phyloP scores from a whole-genome alignment of 2,329 filamentous ascomycete genomes.

The Fusarium mundagurra region DNA sequence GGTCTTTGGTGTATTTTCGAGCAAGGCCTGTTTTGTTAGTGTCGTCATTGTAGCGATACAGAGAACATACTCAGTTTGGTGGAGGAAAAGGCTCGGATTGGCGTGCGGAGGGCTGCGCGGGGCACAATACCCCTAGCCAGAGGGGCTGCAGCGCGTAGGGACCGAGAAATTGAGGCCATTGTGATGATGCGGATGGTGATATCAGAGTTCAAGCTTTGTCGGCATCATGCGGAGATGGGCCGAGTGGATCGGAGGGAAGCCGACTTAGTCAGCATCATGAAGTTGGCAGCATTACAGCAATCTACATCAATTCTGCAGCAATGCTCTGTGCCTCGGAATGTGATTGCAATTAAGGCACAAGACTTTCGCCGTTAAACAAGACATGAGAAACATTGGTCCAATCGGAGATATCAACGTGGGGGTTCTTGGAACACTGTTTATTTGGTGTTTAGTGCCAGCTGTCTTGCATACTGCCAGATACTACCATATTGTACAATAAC shows the following conservation, averaged over 20 bases:
- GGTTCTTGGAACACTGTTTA: not conserved
- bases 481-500: not conserved
- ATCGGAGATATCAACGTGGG: slow-evolving; percentile 12
- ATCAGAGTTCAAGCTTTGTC: slow-evolving; percentile 35
- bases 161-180: slow-evolving; percentile 72
- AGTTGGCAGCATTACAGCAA: not conserved
- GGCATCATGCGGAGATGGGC: slow-evolving; percentile 31
- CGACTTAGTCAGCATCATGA: slow-evolving; percentile 34
- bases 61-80: slow-evolving; percentile 47
- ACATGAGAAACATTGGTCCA: slow-evolving; percentile 20
- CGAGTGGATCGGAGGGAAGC: slow-evolving; percentile 30
- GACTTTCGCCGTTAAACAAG: not conserved
- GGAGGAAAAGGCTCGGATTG: slow-evolving; percentile 53
- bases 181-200: slow-evolving; percentile 40
- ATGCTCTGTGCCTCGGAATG: not conserved
- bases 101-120: slow-evolving; percentile 56
- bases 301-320: not conserved
- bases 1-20: slow-evolving; percentile 94
- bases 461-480: not conserved
- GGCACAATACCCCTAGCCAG: slow-evolving; percentile 52
- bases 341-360: not conserved
- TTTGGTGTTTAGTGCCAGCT: slow-evolving; percentile 14
- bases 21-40: slow-evolving; percentile 59
- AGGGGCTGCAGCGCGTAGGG: slow-evolving; percentile 61
- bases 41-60: not conserved